Base-by-base conservation (phyloP, 306 rosid genomes). In the Glycine tomentella region DNA sequence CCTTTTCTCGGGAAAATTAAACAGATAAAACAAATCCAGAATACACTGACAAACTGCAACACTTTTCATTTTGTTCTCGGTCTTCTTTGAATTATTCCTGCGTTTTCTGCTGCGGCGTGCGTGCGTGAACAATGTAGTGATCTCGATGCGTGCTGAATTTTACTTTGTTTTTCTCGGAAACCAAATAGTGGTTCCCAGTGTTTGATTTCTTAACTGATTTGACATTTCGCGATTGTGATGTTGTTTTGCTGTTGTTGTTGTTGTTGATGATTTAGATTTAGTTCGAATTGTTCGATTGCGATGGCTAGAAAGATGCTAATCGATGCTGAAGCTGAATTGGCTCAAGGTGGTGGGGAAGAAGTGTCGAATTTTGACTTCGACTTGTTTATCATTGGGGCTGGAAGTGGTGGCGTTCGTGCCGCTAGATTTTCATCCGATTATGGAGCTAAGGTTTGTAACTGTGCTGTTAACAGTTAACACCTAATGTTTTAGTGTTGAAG, bases 351-450 rank as follows among this genome's bases (percentile, higher is more conserved):
- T 49, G 85, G 40, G 9, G 92, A 87, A 69, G 91, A 79, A 20
- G 93, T 56, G 40, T 61, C 48, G 4, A 71, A 72, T 38, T 95
- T 85, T 72, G 98, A 95, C 77, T 95, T 89, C 57, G 99, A 95
- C 77, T 79, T 95, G 87, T 95, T 93, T 55, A 87, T 95, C 33
- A 90, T 95, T 86, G 99, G 98, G 61, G 99, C 99, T 53, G 99
- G 99, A 70, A 95, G 99, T 57, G 99, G 99, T 12, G 99, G 99
- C 56, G 99, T 95, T 86, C 98, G 99, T 82, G 99, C 92, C 45
- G 64, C 96, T 77, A 89, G 99, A 84, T 91, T 95, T 84, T 83
- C 99, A 12, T 90, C 99, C 50, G 89, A 72, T 79, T 84, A 15
- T 78, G 99, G 99, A 77, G 99, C 98, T 11, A 95, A 95, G 96